Conservation (phyloP, 2,329 filamentous ascomycete genomes). For the Rosellinia necatrix region DNA sequence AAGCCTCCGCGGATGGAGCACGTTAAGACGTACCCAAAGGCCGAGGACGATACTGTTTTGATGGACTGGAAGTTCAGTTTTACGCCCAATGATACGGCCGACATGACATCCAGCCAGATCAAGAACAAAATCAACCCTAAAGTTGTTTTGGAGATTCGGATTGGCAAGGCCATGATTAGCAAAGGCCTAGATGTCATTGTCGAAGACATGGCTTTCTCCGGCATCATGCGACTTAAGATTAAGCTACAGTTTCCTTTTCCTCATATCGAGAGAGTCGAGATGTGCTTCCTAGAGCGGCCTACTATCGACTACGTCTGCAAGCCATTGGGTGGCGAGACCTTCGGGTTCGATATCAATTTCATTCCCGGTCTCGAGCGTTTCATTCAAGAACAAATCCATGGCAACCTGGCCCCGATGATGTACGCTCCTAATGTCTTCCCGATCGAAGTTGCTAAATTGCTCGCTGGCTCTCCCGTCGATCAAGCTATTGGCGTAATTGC, state of each 20-base stretch:
- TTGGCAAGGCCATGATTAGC: conserved; percentile 96
- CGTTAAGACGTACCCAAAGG: conserved; percentile 96
- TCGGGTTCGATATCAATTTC: conserved; percentile 99
- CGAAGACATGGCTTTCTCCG: conserved; percentile 95
- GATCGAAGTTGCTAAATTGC: conserved; percentile 97
- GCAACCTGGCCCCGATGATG: conserved; percentile 95
- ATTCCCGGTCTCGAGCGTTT: conserved; percentile 92
- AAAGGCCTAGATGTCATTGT: conserved; percentile 98
- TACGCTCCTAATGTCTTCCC: conserved; percentile 97
- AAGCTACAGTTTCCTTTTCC: conserved; percentile 97
- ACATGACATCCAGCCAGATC: conserved; percentile 87
- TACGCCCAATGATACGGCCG: conserved; percentile 89
- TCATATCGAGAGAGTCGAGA: conserved; percentile 91
- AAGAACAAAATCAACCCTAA: conserved; percentile 98
- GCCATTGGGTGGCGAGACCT: conserved; percentile 89
- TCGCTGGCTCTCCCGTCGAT: conserved; percentile 90
- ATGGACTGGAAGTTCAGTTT: conserved; percentile 99
- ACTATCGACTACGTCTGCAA: conserved; percentile 98
- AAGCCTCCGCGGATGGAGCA: conserved; percentile 97
- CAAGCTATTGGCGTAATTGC: conserved; percentile 94
- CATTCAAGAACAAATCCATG: conserved; percentile 95
- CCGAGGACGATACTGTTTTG: conserved; percentile 90
- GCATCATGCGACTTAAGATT: conserved; percentile 94
- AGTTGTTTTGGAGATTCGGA: conserved; percentile 88
- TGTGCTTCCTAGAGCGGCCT: conserved; percentile 89